phyloP scores from a whole-genome alignment of 2,329 filamentous ascomycete species.

The Colletotrichum sp. region DNA sequence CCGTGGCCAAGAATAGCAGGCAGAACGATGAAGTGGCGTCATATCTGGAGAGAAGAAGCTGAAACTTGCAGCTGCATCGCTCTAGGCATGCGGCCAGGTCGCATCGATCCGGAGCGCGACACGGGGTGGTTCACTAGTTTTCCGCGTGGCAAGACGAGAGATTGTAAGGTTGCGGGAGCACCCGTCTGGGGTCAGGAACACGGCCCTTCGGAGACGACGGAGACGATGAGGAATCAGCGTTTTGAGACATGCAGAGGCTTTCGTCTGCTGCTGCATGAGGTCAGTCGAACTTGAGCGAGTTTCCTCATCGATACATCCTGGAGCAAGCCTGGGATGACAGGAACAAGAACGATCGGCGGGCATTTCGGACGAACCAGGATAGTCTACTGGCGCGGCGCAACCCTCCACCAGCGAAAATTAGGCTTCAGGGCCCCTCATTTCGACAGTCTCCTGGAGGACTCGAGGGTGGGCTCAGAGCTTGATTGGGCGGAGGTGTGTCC shows the following conservation, averaged over 20 bases:
- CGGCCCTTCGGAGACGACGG: slow-evolving; percentile 19
- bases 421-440: neutral
- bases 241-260: neutral
- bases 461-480: neutral
- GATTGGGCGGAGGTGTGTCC: slow-evolving; percentile 1
- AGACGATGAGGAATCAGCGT: neutral
- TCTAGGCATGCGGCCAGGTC: neutral
- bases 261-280: neutral
- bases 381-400: neutral
- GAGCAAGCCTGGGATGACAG: neutral
- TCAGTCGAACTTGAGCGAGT: neutral
- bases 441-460: neutral
- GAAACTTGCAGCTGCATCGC: neutral
- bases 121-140: neutral
- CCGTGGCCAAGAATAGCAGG: neutral
- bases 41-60: neutral
- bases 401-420: neutral
- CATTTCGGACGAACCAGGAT: slow-evolving; percentile 5
- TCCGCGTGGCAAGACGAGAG: neutral
- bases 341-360: slow-evolving; percentile 7
- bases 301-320: neutral
- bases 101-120: neutral
- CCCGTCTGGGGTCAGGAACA: slow-evolving; percentile 14
- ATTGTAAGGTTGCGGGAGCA: slow-evolving; percentile 2
- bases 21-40: neutral